phyloP scores from a whole-genome alignment of 75 land plant genomes.

The Picea glauca region DNA sequence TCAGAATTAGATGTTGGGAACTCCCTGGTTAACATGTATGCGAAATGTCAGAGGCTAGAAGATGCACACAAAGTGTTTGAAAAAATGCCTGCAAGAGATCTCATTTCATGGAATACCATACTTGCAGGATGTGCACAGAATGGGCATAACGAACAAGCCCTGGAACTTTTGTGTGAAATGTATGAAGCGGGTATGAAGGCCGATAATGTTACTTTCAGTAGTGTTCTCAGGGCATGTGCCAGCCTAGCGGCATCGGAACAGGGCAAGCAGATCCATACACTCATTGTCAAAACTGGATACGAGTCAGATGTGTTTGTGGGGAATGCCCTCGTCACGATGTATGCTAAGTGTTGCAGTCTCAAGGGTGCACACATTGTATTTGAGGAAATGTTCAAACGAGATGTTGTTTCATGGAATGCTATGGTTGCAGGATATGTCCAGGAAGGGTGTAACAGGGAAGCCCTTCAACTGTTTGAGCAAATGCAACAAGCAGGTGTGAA shows the following conservation, averaged over 20 bases:
- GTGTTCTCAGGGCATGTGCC: conserved; percentile 60
- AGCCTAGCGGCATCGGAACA: conserved; percentile 22
- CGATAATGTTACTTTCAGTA: conserved; percentile 61
- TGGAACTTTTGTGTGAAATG: conserved; percentile 11
- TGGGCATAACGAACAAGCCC: conserved; percentile 12
- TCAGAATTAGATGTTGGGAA: conserved; percentile 14
- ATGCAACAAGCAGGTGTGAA: conserved; percentile 9
- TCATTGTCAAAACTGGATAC: conserved; percentile 45
- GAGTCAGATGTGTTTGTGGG: conserved; percentile 47
- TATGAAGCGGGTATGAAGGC: conserved; percentile 24
- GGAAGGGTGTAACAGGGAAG: conserved; percentile 10
- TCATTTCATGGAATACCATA: conserved; percentile 21
- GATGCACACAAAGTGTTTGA: conserved; percentile 20
- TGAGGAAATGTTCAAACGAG: conserved; percentile 24
- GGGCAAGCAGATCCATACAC: conserved; percentile 52
- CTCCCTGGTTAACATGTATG: conserved; percentile 22
- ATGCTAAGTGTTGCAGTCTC: conserved; percentile 16
- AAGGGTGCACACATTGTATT: conserved; percentile 23
- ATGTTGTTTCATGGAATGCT: conserved; percentile 43
- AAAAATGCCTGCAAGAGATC: conserved; percentile 11
- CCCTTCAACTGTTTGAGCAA: conserved; percentile 14
- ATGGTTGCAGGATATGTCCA: conserved; percentile 42
- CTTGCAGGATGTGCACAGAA: conserved; percentile 13
- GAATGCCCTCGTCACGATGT: conserved; percentile 34
- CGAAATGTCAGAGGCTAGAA: conserved; percentile 16